Conservation (phyloP, 345 rosid species). For the Physaria fendleri region DNA sequence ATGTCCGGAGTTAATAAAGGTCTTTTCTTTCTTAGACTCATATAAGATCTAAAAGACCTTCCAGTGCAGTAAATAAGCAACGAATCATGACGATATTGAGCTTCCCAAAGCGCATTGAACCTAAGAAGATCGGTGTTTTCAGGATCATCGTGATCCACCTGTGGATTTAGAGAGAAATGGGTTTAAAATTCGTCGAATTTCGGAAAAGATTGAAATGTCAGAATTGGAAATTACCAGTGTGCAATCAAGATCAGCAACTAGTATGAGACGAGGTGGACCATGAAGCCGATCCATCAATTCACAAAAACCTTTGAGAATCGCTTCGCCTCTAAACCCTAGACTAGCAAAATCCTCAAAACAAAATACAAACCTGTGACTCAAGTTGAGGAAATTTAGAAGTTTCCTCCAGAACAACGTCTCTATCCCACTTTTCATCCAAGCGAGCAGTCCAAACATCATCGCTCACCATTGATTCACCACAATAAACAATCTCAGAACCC, state of each 20-base stretch:
- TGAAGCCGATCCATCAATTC: constrained; percentile 48
- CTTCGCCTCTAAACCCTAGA: too few species aligned
- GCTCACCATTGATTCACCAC: constrained; percentile 49
- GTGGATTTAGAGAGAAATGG: constrained; percentile 1
- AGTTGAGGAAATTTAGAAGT: constrained; percentile 65
- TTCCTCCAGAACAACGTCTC: constrained; percentile 58
- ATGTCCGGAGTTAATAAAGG: constrained; percentile 84
- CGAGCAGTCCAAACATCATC: constrained; percentile 65
- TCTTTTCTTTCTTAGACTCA: constrained; percentile 45
- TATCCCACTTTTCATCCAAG: constrained; percentile 67
- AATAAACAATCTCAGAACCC: constrained; percentile 82
- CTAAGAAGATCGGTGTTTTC: constrained; percentile 57
- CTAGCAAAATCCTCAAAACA: neutral
- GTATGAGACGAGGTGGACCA: constrained; percentile 61
- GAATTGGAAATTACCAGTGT: constrained; percentile 49
- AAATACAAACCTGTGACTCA: constrained; percentile 45
- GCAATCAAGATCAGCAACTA: constrained; percentile 82
- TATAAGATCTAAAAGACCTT: constrained; percentile 58
- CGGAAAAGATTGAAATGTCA: neutral
- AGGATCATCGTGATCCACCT: constrained; percentile 82
- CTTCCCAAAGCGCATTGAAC: constrained; percentile 88
- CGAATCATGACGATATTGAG: constrained; percentile 63
- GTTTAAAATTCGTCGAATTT: neutral
- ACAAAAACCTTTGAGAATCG: too few species aligned
- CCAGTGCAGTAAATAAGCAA: constrained; percentile 77